Conservation (phyloP, 2,329 filamentous ascomycete species). For the Neopestalotiopsis clavispora region DNA sequence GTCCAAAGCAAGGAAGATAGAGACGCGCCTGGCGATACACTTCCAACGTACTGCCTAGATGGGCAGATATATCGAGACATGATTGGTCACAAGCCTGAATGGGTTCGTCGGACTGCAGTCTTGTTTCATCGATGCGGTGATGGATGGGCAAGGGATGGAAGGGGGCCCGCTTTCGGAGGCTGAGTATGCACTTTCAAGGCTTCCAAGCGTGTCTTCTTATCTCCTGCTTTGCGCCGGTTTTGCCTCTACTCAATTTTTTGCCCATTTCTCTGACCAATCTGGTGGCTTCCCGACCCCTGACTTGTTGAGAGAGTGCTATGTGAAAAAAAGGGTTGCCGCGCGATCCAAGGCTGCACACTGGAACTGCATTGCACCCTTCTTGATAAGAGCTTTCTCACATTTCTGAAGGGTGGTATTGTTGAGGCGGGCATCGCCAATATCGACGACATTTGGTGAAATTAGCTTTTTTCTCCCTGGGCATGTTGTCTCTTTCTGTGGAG, state of each 20-base stretch:
- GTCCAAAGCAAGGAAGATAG: neutral
- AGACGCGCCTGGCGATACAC: neutral
- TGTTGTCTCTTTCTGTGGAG: neutral
- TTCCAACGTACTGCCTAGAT: neutral
- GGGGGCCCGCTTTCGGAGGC: conserved; percentile 13
- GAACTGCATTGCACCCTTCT: neutral
- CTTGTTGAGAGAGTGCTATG: neutral
- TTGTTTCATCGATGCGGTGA: conserved; percentile 12
- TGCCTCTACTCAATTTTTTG: neutral
- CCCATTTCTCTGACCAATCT: conserved; percentile 10
- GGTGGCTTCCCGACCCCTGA: conserved; percentile 6
- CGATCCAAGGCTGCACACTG: neutral
- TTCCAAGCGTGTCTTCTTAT: neutral
- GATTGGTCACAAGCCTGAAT: neutral
- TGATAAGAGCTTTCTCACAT: conserved; percentile 2
- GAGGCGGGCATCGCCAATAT: neutral
- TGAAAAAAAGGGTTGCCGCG: neutral
- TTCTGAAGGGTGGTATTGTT: too few relatives aligned
- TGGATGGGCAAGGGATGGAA: neutral
- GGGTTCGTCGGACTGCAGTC: conserved; percentile 2
- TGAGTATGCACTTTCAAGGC: neutral
- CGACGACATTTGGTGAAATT: neutral
- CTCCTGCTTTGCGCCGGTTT: neutral
- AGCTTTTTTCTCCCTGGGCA: neutral
- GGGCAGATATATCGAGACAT: neutral